Base-by-base conservation (phyloP, 1,139 yeast genomes). In the Geotrichum cucujoidarum region DNA sequence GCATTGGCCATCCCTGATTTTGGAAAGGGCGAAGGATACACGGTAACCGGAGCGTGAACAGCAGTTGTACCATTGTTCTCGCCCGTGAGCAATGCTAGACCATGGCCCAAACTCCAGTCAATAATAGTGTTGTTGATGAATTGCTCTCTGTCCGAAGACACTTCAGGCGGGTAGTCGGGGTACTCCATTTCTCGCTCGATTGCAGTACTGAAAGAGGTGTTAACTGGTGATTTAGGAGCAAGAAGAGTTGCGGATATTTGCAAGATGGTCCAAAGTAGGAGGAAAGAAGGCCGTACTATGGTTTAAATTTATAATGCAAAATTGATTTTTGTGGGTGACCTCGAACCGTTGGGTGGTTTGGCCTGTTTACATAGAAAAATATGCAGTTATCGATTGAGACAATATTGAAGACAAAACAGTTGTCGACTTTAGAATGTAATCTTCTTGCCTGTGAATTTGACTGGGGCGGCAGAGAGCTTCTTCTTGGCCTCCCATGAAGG, bases 401-500 rank as follows among this genome's bases (percentile, higher is more conserved):
- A n/a, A n/a, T n/a, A n/a, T n/a, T n/a, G n/a, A n/a, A n/a, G n/a
- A n/a, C n/a, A n/a, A n/a, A n/a, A n/a, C n/a, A n/a, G n/a, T n/a
- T n/a, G n/a, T n/a, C n/a, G n/a, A n/a, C n/a, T 16, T 37, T 25
- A 47, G 27, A 90, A 90, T 2, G 75, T 80, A 59, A 85, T 77
- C 72, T 90, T 92, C 69, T 87, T 90, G 63, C 97, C 98, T 45
- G 73, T 67, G 61, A 89, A 89, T 60, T 83, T 81, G 44, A 76
- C 80, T 51, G 78, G 78, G 65, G 78, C 77, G 53, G 73, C 64
- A 33, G 55, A 45, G 7, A 44, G 30, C 37, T 37, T 43, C 82
- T 67, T 86, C 84, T 48, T 85, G 17, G 98, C 98, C 59, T 80
- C 82, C 99, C 99, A 92, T 2, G 98, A 92, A 18, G 98, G 98